A percentile compares a stretch with the other conserved stretches of the same genome.
phyloP scores from a whole-genome alignment of 306 rosid genomes.

The Oxytropis ochrocephala region DNA sequence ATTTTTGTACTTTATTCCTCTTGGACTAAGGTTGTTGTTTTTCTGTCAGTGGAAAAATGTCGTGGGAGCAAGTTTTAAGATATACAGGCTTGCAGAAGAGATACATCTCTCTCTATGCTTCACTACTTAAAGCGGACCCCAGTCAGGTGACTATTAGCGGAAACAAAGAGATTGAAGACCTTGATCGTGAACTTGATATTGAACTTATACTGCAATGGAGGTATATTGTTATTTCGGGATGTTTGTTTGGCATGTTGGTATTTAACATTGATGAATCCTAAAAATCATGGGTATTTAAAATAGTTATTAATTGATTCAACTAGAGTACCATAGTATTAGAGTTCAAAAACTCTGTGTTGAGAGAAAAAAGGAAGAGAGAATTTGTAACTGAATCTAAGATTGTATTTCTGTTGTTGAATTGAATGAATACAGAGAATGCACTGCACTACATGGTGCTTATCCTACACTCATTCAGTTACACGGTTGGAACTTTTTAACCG shows the following conservation, averaged over 20 bases:
- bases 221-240: conserved; percentile 30
- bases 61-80: conserved; percentile 95
- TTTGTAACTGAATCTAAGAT: no score
- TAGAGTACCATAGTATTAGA: background rate
- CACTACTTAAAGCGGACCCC: conserved; percentile 81
- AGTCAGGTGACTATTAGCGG: conserved; percentile 55
- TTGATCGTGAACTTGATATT: conserved; percentile 83
- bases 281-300: background rate
- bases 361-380: no score
- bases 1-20: background rate
- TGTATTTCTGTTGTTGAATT: no score
- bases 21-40: conserved; percentile 19
- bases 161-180: conserved; percentile 71
- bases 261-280: conserved; percentile 3
- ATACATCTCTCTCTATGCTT: conserved; percentile 78
- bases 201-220: conserved; percentile 97
- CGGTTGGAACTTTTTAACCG: no score
- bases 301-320: conserved; percentile 1
- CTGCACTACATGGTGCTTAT: no score
- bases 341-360: no score
- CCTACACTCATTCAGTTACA: no score
- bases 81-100: conserved; percentile 74
- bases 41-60: conserved; percentile 83
- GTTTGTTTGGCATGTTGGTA: background rate
- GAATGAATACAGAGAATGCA: no score